Base-by-base conservation (phyloP, 1,139 yeast genomes). In the Protomyces inundatus region DNA sequence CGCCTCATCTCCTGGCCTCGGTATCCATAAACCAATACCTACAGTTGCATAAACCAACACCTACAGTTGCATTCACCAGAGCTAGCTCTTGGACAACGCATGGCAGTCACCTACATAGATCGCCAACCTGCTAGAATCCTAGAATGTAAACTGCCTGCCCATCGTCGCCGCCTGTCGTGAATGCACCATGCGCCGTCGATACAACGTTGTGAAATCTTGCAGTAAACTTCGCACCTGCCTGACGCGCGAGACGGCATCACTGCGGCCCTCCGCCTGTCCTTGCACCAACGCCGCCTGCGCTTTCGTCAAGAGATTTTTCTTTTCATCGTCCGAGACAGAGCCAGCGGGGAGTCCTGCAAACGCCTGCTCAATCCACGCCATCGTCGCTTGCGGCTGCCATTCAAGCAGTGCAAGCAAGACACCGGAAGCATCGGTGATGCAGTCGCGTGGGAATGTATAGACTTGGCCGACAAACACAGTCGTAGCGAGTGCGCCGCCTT, bases 381-480 rank as follows among this genome's bases (percentile, higher is more conserved):
- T 71, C 2, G 85, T 79, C 6, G 77, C 73, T 48, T 73, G 71
- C 4, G 82, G 80, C 12, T 82, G 78, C 53, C 88, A 79, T 65
- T 84, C 79, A 68, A 87, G 79, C n/a, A 87, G 75, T 70, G 87
- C 85, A 55, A 88, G 80, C 39, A 90, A 75, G 67, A 90, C 79
- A 68, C 89, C 91, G 67, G 87, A 86, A 0, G 93, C 88, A 70
- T 90, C 96, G 35, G 83, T 81, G 59, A 83, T 84, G 40, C 87
- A 80, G 69, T 90, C 95, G 34, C 78, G 75, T 46, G 90, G 89
- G 73, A 89, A 89, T 57, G 83, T 82, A 73, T 84, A 85, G 23
- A 90, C 83, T 63, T 90, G 76, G 0, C 96, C 96, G 35, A 80
- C 74, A 56, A 90, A 73, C 12, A 90, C 76, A 46, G 82, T 81